Conservation (phyloP, 2,329 filamentous ascomycete genomes). For the Aspergillus viridinutans region DNA sequence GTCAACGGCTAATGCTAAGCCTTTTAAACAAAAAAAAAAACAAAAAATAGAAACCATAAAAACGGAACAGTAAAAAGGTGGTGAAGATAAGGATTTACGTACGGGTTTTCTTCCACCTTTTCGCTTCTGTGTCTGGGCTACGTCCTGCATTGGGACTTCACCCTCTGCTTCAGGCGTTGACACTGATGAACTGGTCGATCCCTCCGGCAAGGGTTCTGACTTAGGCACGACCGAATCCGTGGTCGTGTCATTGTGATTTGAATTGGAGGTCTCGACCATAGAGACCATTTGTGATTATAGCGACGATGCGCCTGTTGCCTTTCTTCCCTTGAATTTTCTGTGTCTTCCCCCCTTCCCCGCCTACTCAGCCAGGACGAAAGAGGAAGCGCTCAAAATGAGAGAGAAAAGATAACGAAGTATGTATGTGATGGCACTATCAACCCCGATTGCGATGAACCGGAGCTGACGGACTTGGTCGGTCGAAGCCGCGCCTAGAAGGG, state of each 20-base stretch:
- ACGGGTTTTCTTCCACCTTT: constrained; percentile 98
- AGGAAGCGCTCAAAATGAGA: constrained; percentile 1
- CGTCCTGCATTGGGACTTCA: constrained; percentile 38
- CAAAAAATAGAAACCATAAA: constrained; percentile 10
- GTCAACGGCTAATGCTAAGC: neutral
- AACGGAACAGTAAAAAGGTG: neutral
- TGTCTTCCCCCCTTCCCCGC: constrained; percentile 10
- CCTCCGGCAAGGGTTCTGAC: constrained; percentile 38
- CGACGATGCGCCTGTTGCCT: constrained; percentile 2
- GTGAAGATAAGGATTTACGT: constrained; percentile 39
- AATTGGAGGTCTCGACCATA: constrained; percentile 38
- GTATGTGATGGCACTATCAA: neutral
- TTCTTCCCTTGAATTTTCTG: constrained; percentile 2
- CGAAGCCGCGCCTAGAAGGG: neutral
- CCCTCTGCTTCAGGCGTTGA: constrained; percentile 46
- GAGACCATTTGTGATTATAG: constrained; percentile 38
- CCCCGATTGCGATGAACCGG: neutral
- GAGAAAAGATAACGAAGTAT: constrained; percentile 2
- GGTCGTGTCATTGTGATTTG: constrained; percentile 38
- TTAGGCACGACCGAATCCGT: constrained; percentile 41
- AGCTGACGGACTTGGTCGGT: constrained; percentile 1
- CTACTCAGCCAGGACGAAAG: neutral
- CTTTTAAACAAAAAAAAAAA: neutral
- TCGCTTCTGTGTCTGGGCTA: constrained; percentile 68
- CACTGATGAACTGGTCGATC: constrained; percentile 42